These are phyloP conservation scores for Camellia oleifera DNA, from an alignment of 179 eudicot genomes.

Conservation along the genomic window DNA sequence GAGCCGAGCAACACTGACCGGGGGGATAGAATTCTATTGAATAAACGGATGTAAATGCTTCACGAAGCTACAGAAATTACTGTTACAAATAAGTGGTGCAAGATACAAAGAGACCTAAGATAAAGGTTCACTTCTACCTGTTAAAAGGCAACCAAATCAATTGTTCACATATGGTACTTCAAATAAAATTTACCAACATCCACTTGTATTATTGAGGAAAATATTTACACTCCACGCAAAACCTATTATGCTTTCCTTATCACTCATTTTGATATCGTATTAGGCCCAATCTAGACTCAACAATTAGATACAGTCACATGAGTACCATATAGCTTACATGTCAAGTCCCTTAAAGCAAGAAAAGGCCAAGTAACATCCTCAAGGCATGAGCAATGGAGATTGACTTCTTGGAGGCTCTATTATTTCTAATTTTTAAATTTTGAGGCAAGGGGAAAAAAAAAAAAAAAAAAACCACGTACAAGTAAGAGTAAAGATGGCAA, in stretches of 20 bases:
- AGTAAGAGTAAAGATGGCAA: too few species aligned
- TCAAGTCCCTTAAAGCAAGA: neutral
- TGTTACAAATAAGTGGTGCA: neutral
- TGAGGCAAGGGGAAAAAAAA: too few species aligned
- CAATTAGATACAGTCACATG: neutral
- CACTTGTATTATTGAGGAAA: neutral
- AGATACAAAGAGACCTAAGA: neutral
- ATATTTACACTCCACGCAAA: neutral
- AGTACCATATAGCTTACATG: neutral
- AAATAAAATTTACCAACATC: neutral
- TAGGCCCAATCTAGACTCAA: neutral
- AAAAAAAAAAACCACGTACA: too few species aligned
- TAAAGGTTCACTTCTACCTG: neutral
- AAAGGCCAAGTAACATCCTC: neutral
- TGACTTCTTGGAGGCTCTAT: too few species aligned
- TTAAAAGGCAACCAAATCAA: neutral
- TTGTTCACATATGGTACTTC: neutral
- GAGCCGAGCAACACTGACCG: too few species aligned
- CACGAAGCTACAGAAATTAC: neutral
- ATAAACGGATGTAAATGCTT: too few species aligned
- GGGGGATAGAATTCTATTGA: too few species aligned
- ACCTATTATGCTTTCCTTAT: neutral
- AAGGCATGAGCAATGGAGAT: too few species aligned
- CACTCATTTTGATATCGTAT: slow-evolving; percentile 28
- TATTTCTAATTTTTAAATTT: too few species aligned